Conservation (phyloP, 495 filamentous ascomycete species). For the Sabuloglossum arenarium region DNA sequence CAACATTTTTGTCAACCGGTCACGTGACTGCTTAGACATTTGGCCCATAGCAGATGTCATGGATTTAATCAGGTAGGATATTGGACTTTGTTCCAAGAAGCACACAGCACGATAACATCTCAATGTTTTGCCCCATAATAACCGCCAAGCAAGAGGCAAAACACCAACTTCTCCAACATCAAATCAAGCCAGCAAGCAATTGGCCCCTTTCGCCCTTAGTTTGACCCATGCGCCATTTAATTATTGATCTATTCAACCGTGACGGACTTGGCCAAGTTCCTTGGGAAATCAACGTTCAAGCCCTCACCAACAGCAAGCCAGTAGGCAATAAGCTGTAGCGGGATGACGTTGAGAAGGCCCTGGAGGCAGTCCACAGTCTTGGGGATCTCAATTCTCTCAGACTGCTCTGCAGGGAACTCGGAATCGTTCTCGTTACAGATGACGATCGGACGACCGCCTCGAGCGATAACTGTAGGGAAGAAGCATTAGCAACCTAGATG, state of each 20-base stretch:
- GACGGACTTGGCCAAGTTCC: constrained; percentile 96
- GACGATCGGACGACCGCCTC: constrained; percentile 84
- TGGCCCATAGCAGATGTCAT: background rate
- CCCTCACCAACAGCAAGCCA: constrained; percentile 95
- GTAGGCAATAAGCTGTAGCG: constrained; percentile 91
- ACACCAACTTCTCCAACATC: background rate
- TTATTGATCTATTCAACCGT: constrained; percentile 60
- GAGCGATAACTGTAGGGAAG: constrained; percentile 52
- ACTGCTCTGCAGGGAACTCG: constrained; percentile 70
- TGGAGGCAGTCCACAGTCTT: constrained; percentile 90
- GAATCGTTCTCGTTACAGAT: constrained; percentile 86
- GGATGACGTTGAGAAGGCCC: constrained; percentile 93
- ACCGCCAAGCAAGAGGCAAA: background rate
- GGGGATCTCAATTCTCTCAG: constrained; percentile 93
- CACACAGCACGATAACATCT: background rate
- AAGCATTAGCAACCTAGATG: background rate
- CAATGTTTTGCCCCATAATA: background rate
- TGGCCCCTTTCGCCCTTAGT: background rate
- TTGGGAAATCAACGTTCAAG: constrained; percentile 90
- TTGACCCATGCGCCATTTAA: background rate
- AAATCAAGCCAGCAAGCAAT: background rate
- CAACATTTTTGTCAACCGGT: too few species aligned
- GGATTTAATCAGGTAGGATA: background rate
- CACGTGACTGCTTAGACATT: background rate
- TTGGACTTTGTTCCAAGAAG: background rate